Percentiles rank a stretch among this genome's conserved stretches.
phyloP scores from a whole-genome alignment of 164 flowering plant species.

The Echeveria elegans region DNA sequence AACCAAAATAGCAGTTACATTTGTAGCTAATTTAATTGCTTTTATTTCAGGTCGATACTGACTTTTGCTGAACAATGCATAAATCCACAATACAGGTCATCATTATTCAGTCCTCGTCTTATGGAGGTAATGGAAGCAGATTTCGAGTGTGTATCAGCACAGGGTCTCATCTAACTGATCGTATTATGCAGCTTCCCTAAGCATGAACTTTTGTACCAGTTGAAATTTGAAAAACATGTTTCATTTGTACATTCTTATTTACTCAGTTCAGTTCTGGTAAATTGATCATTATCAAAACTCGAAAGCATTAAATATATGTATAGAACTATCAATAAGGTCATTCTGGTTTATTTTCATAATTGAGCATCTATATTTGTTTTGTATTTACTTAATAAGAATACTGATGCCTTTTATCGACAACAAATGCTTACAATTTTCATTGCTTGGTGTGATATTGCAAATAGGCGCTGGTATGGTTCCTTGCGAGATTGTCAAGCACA shows the following conservation, averaged over 20 bases:
- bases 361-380: background rate
- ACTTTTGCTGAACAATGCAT: constrained; percentile 70
- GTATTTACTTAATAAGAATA: background rate
- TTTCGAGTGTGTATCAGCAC: background rate
- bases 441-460: constrained; percentile 1
- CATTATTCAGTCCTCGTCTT: constrained; percentile 83
- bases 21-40: background rate
- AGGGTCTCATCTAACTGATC: background rate
- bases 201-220: background rate
- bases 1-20: background rate
- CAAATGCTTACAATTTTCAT: background rate
- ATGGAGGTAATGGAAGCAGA: constrained; percentile 61
- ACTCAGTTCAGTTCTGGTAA: background rate
- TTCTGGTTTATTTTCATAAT: background rate
- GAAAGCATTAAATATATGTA: background rate
- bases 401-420: background rate
- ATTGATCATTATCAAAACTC: background rate
- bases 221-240: background rate
- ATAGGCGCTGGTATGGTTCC: constrained; percentile 91
- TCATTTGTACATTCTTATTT: background rate
- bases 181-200: background rate
- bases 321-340: background rate
- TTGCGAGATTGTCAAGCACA: constrained; percentile 89
- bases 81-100: constrained; percentile 55
- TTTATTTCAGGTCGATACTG: constrained; percentile 61